Percentiles rank a stretch among this genome's conserved stretches.
phyloP scores from a whole-genome alignment of 2,329 filamentous ascomycete genomes.

The Neonectria sp. region DNA sequence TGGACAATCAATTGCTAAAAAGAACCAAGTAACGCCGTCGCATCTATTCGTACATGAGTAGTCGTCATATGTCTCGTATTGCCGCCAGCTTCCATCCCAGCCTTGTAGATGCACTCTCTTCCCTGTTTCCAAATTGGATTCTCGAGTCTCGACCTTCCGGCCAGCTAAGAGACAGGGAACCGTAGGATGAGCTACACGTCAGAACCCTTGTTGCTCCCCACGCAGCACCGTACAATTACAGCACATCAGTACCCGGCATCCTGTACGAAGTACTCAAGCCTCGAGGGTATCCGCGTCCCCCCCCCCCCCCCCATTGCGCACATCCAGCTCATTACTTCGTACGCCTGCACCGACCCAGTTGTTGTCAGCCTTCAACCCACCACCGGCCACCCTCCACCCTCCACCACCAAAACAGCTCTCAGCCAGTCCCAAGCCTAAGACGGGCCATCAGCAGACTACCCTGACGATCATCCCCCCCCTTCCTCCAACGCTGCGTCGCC shows the following conservation, averaged over 20 bases:
- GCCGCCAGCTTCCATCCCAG: background rate
- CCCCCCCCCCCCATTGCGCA: background rate
- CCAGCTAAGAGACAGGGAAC: constrained; percentile 5
- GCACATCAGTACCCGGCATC: too few relatives aligned
- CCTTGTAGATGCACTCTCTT: background rate
- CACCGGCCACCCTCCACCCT: constrained; percentile 27
- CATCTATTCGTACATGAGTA: background rate
- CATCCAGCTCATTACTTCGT: background rate
- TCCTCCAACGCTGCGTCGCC: constrained; percentile 8
- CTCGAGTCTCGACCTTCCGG: background rate
- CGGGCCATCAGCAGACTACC: constrained; percentile 33
- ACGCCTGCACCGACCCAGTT: background rate
- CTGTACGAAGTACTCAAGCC: background rate
- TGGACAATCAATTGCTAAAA: background rate
- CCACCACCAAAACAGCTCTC: constrained; percentile 9
- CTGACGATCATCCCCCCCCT: constrained; percentile 30
- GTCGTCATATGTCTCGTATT: background rate
- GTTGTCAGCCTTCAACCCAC: background rate
- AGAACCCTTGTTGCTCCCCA: constrained; percentile 6
- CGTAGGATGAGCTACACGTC: constrained; percentile 1
- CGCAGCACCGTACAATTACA: background rate
- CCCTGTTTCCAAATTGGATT: constrained; percentile 11
- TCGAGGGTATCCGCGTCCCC: background rate
- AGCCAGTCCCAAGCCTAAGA: constrained; percentile 24
- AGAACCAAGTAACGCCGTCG: background rate